Evolutionary conservation across 176 grass and related monocot genomes (phyloP).

Genomic region (Otatea glauca): DNA sequence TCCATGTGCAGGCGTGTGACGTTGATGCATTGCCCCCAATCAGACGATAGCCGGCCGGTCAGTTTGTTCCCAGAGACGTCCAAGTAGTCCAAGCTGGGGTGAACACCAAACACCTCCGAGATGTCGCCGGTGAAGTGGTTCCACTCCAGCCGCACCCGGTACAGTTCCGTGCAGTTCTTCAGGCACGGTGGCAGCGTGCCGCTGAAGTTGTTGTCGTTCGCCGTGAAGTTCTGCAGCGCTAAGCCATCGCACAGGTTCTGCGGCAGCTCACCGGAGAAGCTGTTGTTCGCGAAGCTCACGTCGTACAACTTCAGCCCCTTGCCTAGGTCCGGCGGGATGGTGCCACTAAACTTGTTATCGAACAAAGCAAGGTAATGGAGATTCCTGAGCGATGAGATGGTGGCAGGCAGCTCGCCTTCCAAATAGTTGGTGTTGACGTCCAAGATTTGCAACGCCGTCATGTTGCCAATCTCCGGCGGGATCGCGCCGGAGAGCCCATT

Average conservation of each 20-base stretch:
- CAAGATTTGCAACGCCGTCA: constrained; percentile 50
- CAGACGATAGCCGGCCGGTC: constrained; percentile 64
- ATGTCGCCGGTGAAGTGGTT: constrained; percentile 81
- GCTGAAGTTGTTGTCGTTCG: constrained; percentile 59
- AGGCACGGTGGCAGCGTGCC: constrained; percentile 70
- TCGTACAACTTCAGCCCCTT: constrained; percentile 28
- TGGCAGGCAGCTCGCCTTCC: constrained; percentile 56
- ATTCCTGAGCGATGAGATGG: constrained; percentile 47
- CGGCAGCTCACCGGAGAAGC: constrained; percentile 69
- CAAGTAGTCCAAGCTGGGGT: constrained; percentile 59
- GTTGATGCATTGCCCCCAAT: constrained; percentile 69
- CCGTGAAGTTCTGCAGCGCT: constrained; percentile 50
- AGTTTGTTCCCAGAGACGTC: constrained; percentile 67
- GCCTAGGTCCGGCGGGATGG: constrained; percentile 59
- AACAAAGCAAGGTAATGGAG: constrained; percentile 53
- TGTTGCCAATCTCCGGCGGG: constrained; percentile 63
- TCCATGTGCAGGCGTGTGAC: constrained; percentile 58
- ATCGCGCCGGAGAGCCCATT: constrained; percentile 61
- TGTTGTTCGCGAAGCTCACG: constrained; percentile 65
- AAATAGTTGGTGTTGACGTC: constrained; percentile 67
- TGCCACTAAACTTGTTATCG: constrained; percentile 62
- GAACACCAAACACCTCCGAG: constrained; percentile 69
- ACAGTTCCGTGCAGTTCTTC: constrained; percentile 55
- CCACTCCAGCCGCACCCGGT: constrained; percentile 58
- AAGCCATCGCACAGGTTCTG: constrained; percentile 44